Evolutionary conservation across 768 basidiomycete genomes (phyloP), one percentile per base, ranked within the genome.

Genomic region (Calocybe cyanea): DNA sequence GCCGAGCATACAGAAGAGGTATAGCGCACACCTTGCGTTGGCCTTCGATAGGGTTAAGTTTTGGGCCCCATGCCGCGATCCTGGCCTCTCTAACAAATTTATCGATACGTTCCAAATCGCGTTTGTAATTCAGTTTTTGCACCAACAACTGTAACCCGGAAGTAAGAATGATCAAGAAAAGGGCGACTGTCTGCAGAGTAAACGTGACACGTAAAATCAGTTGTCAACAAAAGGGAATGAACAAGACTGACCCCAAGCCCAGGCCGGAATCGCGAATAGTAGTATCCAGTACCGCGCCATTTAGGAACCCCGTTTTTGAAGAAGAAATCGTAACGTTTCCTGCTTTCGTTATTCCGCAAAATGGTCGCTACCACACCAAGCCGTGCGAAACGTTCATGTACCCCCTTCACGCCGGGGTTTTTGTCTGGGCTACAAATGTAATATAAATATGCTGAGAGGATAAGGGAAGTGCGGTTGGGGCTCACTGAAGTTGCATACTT

Each of bases 211-310:
- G 28, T 23, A 45, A 37, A 41, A 52, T 50, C 38, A 33, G 38
- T 39, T 34, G 45, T 31, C n/a, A 45, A 41, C 24, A 40, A 32
- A 7, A 44, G 10, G 34, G 28, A 14, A 32, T 14, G 28, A 36
- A 17, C 33, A 30, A 49, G 31, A 45, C 79, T 52, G 56, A 87
- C 87, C 49, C 80, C 80, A 49, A 98, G 73, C 19, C 93, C 92
- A n/a, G 95, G 95, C 23, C 95, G 78, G 75, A 88, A 99, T 42
- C 96, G 83, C 23, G 90, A 81, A 65, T 98, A 99, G 65, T 97
- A 97, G 67, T 98, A 97, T 35, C 92, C 90, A 24, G 90, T 92
- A 13, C 93, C 95, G 53, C 94, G 77, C 95, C 95, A 99, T 61
- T 78, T 88, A 0, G 95, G 95, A 3, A 99, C 92, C 17, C 95